A percentile compares a stretch with the other conserved stretches of the same genome.
Evolutionary conservation across 257 asterid genomes (phyloP).

Genomic region (Fraxinus cuspidata): DNA sequence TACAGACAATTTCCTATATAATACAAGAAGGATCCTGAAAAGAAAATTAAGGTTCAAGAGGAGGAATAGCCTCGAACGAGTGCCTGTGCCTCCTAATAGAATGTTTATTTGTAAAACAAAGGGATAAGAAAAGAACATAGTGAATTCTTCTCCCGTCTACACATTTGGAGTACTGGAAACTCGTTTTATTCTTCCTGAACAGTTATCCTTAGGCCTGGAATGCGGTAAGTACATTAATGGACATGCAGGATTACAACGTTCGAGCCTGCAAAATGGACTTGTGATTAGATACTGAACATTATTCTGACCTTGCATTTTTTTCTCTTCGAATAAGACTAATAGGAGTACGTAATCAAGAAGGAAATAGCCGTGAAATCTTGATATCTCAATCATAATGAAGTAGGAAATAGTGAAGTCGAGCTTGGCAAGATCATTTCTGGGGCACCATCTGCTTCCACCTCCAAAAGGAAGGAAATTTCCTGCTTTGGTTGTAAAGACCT

Average conservation of each 20-base stretch:
- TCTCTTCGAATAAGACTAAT: background rate
- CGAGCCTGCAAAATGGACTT: constrained; percentile 46
- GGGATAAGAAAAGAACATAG: background rate
- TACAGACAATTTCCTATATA: too few species aligned
- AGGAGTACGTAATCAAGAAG: background rate
- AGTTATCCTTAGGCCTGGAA: constrained; percentile 82
- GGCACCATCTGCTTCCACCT: constrained; percentile 85
- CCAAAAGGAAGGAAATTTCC: constrained; percentile 88
- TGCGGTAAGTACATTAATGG: constrained; percentile 76
- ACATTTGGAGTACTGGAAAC: constrained; percentile 22
- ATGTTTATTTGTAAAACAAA: too few species aligned
- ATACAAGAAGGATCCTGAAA: too few species aligned
- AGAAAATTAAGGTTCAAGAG: too few species aligned
- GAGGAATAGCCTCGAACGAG: too few species aligned
- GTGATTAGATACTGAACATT: background rate
- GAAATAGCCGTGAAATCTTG: too few species aligned
- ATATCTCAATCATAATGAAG: constrained; percentile 62
- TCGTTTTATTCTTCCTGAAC: constrained; percentile 58
- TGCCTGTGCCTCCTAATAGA: too few species aligned
- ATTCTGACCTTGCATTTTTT: background rate
- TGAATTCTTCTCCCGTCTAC: background rate
- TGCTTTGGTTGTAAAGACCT: constrained; percentile 72
- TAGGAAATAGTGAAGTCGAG: constrained; percentile 87
- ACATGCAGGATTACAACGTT: constrained; percentile 50
- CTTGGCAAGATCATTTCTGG: constrained; percentile 92